A percentile compares a stretch with the other conserved stretches of the same genome.
These are phyloP conservation scores for Neurospora sp. DNA, from an alignment of 495 filamentous ascomycete genomes.

Conservation along the genomic window DNA sequence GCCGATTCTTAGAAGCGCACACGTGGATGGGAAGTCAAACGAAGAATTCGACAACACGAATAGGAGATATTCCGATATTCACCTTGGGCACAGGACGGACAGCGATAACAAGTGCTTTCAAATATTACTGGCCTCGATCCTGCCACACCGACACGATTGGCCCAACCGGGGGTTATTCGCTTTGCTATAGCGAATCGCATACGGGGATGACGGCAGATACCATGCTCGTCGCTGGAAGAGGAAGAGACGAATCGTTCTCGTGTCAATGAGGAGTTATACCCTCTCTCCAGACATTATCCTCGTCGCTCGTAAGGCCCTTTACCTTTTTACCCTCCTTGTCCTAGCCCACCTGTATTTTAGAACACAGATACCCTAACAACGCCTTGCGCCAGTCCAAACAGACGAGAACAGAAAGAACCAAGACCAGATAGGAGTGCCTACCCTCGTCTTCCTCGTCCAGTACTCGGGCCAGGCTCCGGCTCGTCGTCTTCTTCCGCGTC, in stretches of 20 bases:
- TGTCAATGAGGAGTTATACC: not conserved
- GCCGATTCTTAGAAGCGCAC: not conserved
- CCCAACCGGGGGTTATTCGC: not conserved
- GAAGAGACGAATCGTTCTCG: not conserved
- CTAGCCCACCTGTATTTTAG: not conserved
- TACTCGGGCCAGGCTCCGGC: constrained; percentile 16
- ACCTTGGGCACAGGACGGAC: not conserved
- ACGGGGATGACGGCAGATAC: not conserved
- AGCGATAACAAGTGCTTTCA: not conserved
- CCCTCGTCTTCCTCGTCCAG: constrained; percentile 8
- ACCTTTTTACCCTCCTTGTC: not conserved
- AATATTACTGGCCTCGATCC: not conserved
- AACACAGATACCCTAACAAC: not conserved
- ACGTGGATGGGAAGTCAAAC: not conserved
- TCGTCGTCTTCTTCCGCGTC: constrained; percentile 6
- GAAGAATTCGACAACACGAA: not conserved
- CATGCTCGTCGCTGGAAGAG: not conserved
- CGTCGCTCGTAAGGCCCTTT: not conserved
- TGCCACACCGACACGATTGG: not conserved
- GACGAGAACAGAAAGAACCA: not conserved
- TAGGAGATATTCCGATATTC: not conserved
- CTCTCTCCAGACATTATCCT: not conserved
- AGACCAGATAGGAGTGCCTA: not conserved
- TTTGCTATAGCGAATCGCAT: not conserved
- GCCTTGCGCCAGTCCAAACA: not conserved